Base-by-base conservation (phyloP, 2,329 filamentous ascomycete species). In the Hymenotorrendiella dingleyae region DNA sequence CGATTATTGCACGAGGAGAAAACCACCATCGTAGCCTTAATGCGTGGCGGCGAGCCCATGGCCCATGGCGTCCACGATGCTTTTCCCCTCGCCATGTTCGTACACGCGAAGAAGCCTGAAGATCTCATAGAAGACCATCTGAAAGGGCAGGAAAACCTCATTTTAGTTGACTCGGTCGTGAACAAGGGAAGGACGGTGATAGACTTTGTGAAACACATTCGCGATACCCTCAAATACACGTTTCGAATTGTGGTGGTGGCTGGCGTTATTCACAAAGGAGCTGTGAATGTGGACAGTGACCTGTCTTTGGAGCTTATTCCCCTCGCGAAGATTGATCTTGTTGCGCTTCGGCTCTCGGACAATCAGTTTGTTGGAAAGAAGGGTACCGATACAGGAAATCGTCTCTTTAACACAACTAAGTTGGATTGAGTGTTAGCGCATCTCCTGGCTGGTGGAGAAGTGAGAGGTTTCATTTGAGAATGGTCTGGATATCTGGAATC, bases 41-140 rank as follows among this genome's bases (percentile, higher is more conserved):
- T 83, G 77, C 73, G 76, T 7, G 76, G 73, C 2, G 78, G 78
- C 7, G 76, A 81, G 48, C 67, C 77, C 0, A 77, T 84, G 72
- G 79, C 79, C 0, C 57, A 71, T 1, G 78, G 78, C 0, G 64
- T 84, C 34, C 74, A 59, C 49, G 66, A 76, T 0, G 72, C 63
- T 0, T 70, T 83, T 4, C 72, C 71, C 0, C 45, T 43, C 0
- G 74, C 76, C 4, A 67, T 63, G 54, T 77, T 80, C 40, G 36
- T 77, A 1, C 75, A 80, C 40, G 65, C 65, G 2, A 56, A 50
- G 1, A 4, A 36, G 3, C 59, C 67, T 0, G 40, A 55, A 0
- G 69, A 80, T 26, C 49, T 82, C 29, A 60, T 60, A 33, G 2
- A 22, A 0, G 29, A 67, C 1, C 68, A 76, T 50, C 9, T 81